Evolutionary conservation across 179 eudicot genomes (phyloP), one percentile per base, ranked within the genome.

Genomic region (Corrigiola litoralis): DNA sequence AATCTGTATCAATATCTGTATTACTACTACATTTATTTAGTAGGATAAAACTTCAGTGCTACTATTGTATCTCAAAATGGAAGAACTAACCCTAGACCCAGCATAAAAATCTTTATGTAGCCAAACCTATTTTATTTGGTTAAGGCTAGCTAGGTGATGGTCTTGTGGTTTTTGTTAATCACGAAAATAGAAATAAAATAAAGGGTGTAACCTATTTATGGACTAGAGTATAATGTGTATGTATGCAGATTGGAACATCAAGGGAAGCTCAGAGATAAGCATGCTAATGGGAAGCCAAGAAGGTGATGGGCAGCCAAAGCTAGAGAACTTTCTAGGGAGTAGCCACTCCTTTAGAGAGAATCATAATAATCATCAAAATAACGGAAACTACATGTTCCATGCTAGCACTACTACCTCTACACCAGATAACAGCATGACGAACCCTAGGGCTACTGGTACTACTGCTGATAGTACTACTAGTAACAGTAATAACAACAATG

Each of bases 201-300:
- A n/a, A n/a, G n/a, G n/a, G n/a, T n/a, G 17, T 56, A 0, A 56
- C n/a, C 34, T 32, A 6, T 20, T 48, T 21, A 21, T 24, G 25
- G 17, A 33, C 6, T 37, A 3, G 55, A 44, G 5, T 71, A 21
- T 54, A 63, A 6, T 32, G 25, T 52, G 40, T n/a, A 16, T 29
- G 10, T 56, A 34, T 72, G 61, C 76, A 89, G 96, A 87, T 75
- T 87, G 94, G 96, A 78, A 70, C 52, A 69, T 81, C 77, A 87
- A 82, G 66, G 80, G 72, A 40, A 62, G 68, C 58, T 61, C 84
- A 68, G 81, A 82, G 47, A 62, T 74, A 14, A 71, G 77, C 46
- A 77, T 79, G 75, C 25, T 84, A 54, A 79, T 81, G 82, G 84
- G 82, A 51, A 60, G 18, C 21, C 72, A 70, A 75, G 69, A 71